A percentile compares a stretch with the other conserved stretches of the same genome.
phyloP scores from a whole-genome alignment of 192 early-diverging fungal species.

The Allomyces arbusculus region DNA sequence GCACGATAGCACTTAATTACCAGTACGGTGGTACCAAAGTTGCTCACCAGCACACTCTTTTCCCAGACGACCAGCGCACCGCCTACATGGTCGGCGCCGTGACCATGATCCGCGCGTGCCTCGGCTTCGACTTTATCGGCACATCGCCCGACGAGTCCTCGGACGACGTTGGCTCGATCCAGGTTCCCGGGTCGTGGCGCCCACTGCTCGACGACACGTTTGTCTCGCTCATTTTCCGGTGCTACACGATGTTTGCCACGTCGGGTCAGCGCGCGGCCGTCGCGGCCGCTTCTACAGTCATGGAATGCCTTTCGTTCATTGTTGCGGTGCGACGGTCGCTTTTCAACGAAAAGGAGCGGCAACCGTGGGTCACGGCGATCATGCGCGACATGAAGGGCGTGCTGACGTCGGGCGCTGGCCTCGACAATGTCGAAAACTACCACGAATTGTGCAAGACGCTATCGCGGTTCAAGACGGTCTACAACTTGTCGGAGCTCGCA shows the following conservation, averaged over 20 bases:
- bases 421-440: slow-evolving; percentile 57
- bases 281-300: slow-evolving; percentile 28
- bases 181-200: slow-evolving; percentile 64
- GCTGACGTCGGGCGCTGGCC: slow-evolving; percentile 29
- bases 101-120: slow-evolving; percentile 39
- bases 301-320: slow-evolving; percentile 61
- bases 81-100: slow-evolving; percentile 27
- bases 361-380: slow-evolving; percentile 42
- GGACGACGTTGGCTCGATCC: slow-evolving; percentile 49
- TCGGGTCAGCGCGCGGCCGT: slow-evolving; percentile 8
- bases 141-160: slow-evolving; percentile 53
- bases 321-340: slow-evolving; percentile 67
- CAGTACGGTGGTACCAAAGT: slow-evolving; percentile 6
- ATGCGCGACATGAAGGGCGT: slow-evolving; percentile 50
- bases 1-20: slow-evolving; percentile 12
- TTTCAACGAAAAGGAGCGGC: slow-evolving; percentile 54
- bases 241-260: slow-evolving; percentile 33
- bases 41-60: background rate
- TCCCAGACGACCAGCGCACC: slow-evolving; percentile 13
- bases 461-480: slow-evolving; percentile 56
- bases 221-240: slow-evolving; percentile 45
- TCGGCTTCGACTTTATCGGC: slow-evolving; percentile 68
- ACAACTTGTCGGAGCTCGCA: slow-evolving; percentile 60
- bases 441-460: slow-evolving; percentile 72
- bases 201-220: slow-evolving; percentile 48